Evolutionary conservation across 768 basidiomycete genomes (phyloP).

Genomic region (Hypsizygus marmoreus): DNA sequence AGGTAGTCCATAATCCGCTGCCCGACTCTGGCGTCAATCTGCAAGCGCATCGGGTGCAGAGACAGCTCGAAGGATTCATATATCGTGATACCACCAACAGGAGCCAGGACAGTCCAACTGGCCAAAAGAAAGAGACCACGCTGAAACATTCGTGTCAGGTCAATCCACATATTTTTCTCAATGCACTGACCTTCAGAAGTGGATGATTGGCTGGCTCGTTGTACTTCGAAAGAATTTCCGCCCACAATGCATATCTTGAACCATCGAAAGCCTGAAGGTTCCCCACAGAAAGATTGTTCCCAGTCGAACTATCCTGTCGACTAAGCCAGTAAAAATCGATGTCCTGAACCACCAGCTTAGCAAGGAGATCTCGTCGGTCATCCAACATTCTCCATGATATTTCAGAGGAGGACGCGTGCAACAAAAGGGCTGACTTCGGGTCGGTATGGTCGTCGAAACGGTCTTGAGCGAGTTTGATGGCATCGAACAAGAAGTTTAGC

Average conservation of each 20-base stretch:
- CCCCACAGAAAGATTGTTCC: conserved; percentile 72
- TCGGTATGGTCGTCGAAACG: conserved; percentile 65
- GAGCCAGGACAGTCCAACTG: conserved; percentile 82
- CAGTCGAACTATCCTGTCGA: conserved; percentile 85
- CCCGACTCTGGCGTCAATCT: conserved; percentile 83
- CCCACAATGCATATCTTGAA: conserved; percentile 77
- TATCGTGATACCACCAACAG: conserved; percentile 92
- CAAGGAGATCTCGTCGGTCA: conserved; percentile 66
- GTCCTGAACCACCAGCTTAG: conserved; percentile 81
- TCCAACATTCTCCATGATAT: conserved; percentile 93
- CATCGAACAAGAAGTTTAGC: conserved; percentile 83
- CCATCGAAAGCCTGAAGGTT: conserved; percentile 88
- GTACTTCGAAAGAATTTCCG: conserved; percentile 84
- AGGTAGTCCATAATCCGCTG: conserved; percentile 85
- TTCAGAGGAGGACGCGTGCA: conserved; percentile 81
- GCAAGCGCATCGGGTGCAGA: conserved; percentile 84
- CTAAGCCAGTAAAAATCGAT: conserved; percentile 83
- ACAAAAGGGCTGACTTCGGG: conserved; percentile 76
- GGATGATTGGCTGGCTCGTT: conserved; percentile 71
- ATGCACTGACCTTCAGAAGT: conserved; percentile 59
- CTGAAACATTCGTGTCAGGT: conserved; percentile 35
- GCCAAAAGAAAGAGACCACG: conserved; percentile 73
- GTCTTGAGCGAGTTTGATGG: conserved; percentile 81
- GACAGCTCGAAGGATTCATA: conserved; percentile 80
- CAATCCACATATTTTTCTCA: not conserved